Evolutionary conservation across 371 early-diverging fungal genomes (phyloP).

Genomic region (Actinomortierella wolfii): DNA sequence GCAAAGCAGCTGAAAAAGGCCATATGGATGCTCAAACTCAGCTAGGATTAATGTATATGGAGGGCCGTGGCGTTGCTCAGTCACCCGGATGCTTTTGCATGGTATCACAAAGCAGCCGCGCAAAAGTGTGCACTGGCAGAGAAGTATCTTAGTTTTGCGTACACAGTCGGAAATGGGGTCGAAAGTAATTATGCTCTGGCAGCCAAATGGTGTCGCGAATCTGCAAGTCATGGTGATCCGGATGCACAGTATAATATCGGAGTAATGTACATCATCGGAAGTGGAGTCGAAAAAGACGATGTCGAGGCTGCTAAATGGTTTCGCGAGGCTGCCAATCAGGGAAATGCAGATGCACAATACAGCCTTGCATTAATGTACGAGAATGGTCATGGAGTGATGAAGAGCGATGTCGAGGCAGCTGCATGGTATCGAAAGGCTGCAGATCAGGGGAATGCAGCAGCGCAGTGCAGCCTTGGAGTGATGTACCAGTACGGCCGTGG

Average conservation of each 20-base stretch:
- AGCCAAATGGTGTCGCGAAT: constrained; percentile 68
- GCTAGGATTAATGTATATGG: constrained; percentile 11
- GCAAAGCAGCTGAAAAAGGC: too few species aligned
- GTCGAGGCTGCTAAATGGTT: constrained; percentile 75
- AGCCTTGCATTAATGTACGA: constrained; percentile 86
- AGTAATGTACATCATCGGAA: constrained; percentile 81
- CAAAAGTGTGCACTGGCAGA: constrained; percentile 57
- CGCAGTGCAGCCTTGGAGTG: constrained; percentile 79
- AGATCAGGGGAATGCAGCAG: constrained; percentile 78
- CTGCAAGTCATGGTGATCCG: constrained; percentile 78
- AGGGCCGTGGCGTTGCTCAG: constrained; percentile 79
- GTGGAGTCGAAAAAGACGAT: constrained; percentile 74
- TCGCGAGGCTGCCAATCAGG: constrained; percentile 61
- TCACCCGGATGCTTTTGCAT: constrained; percentile 67
- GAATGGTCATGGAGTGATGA: constrained; percentile 77
- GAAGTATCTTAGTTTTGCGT: too few species aligned
- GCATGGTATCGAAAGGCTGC: constrained; percentile 77
- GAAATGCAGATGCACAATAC: constrained; percentile 77
- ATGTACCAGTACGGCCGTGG: too few species aligned
- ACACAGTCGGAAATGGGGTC: too few species aligned
- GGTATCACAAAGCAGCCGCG: constrained; percentile 74
- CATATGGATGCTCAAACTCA: too few species aligned
- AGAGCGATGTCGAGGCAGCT: constrained; percentile 66
- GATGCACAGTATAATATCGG: constrained; percentile 70
- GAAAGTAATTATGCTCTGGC: too few species aligned